Evolutionary conservation across 352 stramenopile species (phyloP).

Genomic region (Phytophthora brassicae): DNA sequence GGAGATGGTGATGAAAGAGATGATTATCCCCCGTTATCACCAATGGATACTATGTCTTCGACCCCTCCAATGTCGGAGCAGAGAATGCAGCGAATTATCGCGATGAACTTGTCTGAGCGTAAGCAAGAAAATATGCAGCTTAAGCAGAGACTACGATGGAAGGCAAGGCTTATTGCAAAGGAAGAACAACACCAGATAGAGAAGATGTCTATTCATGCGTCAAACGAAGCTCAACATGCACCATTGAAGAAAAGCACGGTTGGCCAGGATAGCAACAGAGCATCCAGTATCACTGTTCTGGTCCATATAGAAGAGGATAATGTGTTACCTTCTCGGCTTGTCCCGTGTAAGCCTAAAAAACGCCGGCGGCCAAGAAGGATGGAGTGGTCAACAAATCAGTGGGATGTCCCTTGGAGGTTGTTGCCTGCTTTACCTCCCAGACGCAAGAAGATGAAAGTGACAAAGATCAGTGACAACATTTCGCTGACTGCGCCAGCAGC

Average conservation of each 20-base stretch:
- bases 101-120: slow-evolving; percentile 27
- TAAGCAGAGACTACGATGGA: slow-evolving; percentile 42
- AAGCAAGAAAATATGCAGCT: slow-evolving; percentile 24
- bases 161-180: slow-evolving; percentile 61
- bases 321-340: slow-evolving; percentile 41
- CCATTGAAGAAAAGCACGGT: not conserved
- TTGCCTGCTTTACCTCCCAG: slow-evolving; percentile 15
- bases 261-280: not conserved
- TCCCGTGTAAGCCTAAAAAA: slow-evolving; percentile 29
- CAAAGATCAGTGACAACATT: slow-evolving; percentile 43
- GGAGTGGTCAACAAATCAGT: slow-evolving; percentile 22
- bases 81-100: slow-evolving; percentile 25
- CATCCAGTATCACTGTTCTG: slow-evolving; percentile 18
- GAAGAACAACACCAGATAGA: slow-evolving; percentile 46
- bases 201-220: slow-evolving; percentile 9
- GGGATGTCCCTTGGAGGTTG: slow-evolving; percentile 16
- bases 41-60: not conserved
- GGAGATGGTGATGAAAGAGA: not conserved
- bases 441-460: slow-evolving; percentile 35
- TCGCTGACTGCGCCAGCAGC: slow-evolving; percentile 35
- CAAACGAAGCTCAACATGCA: not conserved
- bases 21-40: not conserved
- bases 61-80: slow-evolving; percentile 10
- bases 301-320: slow-evolving; percentile 28
- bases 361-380: slow-evolving; percentile 27